phyloP scores from a whole-genome alignment of 176 grass and related monocot genomes.

The Triticum dicoccoides region DNA sequence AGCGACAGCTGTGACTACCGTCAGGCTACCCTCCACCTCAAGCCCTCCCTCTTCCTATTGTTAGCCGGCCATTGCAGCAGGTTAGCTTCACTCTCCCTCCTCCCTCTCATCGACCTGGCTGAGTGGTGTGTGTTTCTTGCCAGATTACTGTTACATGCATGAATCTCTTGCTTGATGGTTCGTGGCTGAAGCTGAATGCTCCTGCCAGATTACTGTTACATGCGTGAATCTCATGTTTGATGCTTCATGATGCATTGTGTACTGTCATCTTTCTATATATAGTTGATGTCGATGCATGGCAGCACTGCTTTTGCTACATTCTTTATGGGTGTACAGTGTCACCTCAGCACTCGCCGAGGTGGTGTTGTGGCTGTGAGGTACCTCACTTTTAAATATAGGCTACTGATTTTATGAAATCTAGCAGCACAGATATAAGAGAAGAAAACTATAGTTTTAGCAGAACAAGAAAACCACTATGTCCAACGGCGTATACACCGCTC shows the following conservation, averaged over 20 bases:
- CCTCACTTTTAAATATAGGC: not conserved
- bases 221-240: not conserved
- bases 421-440: not conserved
- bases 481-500: no score
- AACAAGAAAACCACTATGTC: not conserved
- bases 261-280: not conserved
- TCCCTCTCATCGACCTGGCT: not conserved
- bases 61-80: not conserved
- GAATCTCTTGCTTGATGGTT: not conserved
- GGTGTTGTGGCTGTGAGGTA: not conserved
- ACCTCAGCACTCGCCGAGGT: not conserved
- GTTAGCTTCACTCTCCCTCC: not conserved
- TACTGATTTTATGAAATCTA: constrained; percentile 19
- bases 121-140: not conserved
- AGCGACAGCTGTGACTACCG: not conserved
- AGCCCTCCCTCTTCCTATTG: not conserved
- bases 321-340: not conserved
- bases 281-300: not conserved
- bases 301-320: not conserved
- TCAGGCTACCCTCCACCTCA: not conserved
- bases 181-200: constrained; percentile 1
- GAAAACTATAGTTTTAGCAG: not conserved
- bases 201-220: not conserved
- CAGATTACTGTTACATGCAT: no score
- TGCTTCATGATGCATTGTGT: not conserved